phyloP scores from a whole-genome alignment of 1,284 basidiomycete species.

The Cystobasidium slooffiae region DNA sequence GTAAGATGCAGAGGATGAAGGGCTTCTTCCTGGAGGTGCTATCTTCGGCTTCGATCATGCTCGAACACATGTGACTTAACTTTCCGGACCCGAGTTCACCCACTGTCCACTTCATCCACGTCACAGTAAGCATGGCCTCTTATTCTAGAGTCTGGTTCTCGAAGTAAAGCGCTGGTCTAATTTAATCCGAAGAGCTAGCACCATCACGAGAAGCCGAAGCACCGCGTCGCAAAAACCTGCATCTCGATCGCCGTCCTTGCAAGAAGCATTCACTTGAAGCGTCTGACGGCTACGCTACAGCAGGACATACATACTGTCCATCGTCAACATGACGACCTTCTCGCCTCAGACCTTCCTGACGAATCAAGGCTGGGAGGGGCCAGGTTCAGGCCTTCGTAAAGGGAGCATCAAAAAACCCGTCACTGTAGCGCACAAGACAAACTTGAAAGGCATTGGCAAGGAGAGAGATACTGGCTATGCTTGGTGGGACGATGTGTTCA shows the following conservation, averaged over 20 bases:
- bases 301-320: not conserved
- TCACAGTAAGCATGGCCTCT: too few species aligned
- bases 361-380: conserved; percentile 46
- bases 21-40: too few species aligned
- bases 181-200: too few species aligned
- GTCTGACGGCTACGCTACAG: not conserved
- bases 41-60: too few species aligned
- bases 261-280: not conserved
- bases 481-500: conserved; percentile 50
- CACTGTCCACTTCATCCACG: too few species aligned
- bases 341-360: conserved; percentile 43
- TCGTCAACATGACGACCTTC: conserved; percentile 39
- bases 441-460: conserved; percentile 47
- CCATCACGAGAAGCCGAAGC: too few species aligned
- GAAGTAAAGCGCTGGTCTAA: too few species aligned
- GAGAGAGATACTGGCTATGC: conserved; percentile 47
- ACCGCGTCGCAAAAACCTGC: not conserved
- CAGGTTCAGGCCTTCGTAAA: conserved; percentile 43
- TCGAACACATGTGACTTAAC: too few species aligned
- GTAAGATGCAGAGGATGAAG: too few species aligned
- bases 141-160: too few species aligned
- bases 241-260: not conserved
- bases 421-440: conserved; percentile 46
- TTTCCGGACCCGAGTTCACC: too few species aligned
- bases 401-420: conserved; percentile 46